These are phyloP conservation scores for Stentor roeselii DNA, from an alignment of 73 alveolate genomes.

Conservation along the genomic window DNA sequence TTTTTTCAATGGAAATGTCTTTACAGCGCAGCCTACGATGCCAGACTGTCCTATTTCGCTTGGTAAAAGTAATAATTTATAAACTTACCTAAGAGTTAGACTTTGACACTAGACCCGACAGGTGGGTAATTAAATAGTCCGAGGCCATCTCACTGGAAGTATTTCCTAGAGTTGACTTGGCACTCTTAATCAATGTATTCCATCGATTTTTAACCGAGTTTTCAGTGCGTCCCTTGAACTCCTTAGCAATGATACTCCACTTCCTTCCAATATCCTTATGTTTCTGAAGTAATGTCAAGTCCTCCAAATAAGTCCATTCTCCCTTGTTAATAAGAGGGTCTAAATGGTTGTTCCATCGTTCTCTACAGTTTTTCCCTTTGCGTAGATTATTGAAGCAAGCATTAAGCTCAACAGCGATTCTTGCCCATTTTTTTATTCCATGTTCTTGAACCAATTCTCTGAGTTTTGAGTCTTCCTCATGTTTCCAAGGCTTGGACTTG, in stretches of 20 bases:
- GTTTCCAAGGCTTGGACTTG: constrained; percentile 25
- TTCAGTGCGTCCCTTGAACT: constrained; percentile 73
- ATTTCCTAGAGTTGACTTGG: too few species aligned
- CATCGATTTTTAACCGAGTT: constrained; percentile 70
- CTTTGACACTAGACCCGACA: too few species aligned
- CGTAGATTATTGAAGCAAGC: constrained; percentile 26
- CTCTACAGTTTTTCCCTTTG: constrained; percentile 83
- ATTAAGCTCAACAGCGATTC: constrained; percentile 39
- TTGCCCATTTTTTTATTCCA: constrained; percentile 41
- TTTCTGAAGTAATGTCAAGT: constrained; percentile 56
- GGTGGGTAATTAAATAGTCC: too few species aligned
- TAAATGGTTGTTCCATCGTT: constrained; percentile 73
- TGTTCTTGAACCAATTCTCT: constrained; percentile 28
- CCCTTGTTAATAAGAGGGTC: constrained; percentile 73
- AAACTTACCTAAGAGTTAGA: too few species aligned
- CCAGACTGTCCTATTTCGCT: too few species aligned
- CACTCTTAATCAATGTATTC: too few species aligned
- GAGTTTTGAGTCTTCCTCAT: constrained; percentile 28
- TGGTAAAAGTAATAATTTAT: too few species aligned
- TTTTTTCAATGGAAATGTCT: not conserved
- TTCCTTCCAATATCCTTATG: constrained; percentile 69
- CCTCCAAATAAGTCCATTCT: constrained; percentile 70
- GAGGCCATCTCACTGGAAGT: too few species aligned
- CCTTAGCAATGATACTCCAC: constrained; percentile 69
- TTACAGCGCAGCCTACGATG: not conserved